Conservation (phyloP, 2,329 filamentous ascomycete species). For the Ophiostoma perfectum region DNA sequence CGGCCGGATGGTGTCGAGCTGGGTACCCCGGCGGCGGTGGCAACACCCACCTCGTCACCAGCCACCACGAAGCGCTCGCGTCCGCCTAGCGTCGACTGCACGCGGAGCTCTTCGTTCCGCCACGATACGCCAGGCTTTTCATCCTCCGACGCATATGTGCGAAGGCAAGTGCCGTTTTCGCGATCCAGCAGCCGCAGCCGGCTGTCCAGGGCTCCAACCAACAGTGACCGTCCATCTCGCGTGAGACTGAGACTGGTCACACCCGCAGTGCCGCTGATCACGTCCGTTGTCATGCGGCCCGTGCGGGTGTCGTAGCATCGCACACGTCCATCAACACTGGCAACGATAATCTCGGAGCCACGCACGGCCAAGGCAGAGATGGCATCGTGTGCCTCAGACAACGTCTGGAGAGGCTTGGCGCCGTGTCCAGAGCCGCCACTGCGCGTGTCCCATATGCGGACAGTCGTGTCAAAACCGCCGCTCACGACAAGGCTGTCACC, state of each 20-base stretch:
- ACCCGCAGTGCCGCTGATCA: slow-evolving; percentile 50
- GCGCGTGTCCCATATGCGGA: slow-evolving; percentile 69
- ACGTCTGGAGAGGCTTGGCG: slow-evolving; percentile 63
- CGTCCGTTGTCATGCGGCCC: slow-evolving; percentile 65
- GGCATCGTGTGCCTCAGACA: slow-evolving; percentile 67
- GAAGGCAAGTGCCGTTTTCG: slow-evolving; percentile 64
- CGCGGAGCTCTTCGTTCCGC: slow-evolving; percentile 64
- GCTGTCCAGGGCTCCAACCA: slow-evolving; percentile 72
- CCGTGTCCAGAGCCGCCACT: slow-evolving; percentile 30
- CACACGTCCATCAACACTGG: slow-evolving; percentile 79
- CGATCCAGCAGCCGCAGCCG: slow-evolving; percentile 77
- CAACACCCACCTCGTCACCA: slow-evolving; percentile 64
- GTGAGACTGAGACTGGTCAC: slow-evolving; percentile 74
- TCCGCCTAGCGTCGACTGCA: slow-evolving; percentile 68
- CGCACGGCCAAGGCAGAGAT: slow-evolving; percentile 48
- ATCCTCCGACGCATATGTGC: slow-evolving; percentile 56
- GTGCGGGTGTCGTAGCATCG: slow-evolving; percentile 76
- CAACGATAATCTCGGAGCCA: slow-evolving; percentile 59
- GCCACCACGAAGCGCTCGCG: slow-evolving; percentile 73
- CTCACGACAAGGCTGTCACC: slow-evolving; percentile 67
- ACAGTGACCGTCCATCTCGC: slow-evolving; percentile 64
- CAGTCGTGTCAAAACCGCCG: slow-evolving; percentile 68
- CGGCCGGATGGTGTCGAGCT: slow-evolving; percentile 47
- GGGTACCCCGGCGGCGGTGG: slow-evolving; percentile 28
- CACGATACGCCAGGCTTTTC: slow-evolving; percentile 29